Conservation (phyloP, 805 yeast genomes). For the Spathaspora hagerdaliae region DNA sequence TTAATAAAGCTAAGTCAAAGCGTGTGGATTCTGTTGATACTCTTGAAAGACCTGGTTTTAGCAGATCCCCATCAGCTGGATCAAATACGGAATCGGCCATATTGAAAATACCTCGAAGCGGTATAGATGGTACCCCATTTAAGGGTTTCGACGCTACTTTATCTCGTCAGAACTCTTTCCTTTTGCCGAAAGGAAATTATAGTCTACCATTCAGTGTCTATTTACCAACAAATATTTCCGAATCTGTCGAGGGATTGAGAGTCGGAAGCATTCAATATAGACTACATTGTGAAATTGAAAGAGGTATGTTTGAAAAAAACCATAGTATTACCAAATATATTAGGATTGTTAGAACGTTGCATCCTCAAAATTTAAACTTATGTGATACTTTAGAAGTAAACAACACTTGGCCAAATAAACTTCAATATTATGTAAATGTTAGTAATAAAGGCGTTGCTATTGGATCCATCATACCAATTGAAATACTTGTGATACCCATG, state of each 20-base stretch:
- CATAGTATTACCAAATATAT: slow-evolving; percentile 33
- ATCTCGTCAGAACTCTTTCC: slow-evolving; percentile 28
- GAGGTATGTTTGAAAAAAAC: slow-evolving; percentile 41
- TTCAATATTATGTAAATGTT: slow-evolving; percentile 45
- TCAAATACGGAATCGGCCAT: slow-evolving; percentile 6
- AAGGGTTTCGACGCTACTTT: slow-evolving; percentile 15
- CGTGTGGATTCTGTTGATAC: slow-evolving; percentile 7
- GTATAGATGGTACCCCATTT: slow-evolving; percentile 44
- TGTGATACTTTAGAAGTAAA: slow-evolving; percentile 43
- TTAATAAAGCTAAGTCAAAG: slow-evolving; percentile 14
- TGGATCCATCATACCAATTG: slow-evolving; percentile 41
- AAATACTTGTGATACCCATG: slow-evolving; percentile 43
- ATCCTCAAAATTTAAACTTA: slow-evolving; percentile 34
- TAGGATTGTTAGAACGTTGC: slow-evolving; percentile 42
- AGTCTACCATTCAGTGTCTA: slow-evolving; percentile 43
- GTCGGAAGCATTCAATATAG: slow-evolving; percentile 41
- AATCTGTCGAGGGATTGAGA: slow-evolving; percentile 48
- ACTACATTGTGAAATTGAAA: slow-evolving; percentile 37
- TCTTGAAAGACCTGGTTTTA: slow-evolving; percentile 20
- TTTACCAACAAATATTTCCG: slow-evolving; percentile 46
- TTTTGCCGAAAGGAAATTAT: slow-evolving; percentile 50
- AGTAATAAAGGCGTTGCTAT: slow-evolving; percentile 44
- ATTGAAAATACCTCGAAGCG: slow-evolving; percentile 28
- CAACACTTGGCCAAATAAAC: slow-evolving; percentile 51
- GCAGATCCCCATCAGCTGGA: slow-evolving; percentile 27